These are phyloP conservation scores for Aspergillus bombycis DNA, from an alignment of 2,329 filamentous ascomycete species.

Conservation along the genomic window DNA sequence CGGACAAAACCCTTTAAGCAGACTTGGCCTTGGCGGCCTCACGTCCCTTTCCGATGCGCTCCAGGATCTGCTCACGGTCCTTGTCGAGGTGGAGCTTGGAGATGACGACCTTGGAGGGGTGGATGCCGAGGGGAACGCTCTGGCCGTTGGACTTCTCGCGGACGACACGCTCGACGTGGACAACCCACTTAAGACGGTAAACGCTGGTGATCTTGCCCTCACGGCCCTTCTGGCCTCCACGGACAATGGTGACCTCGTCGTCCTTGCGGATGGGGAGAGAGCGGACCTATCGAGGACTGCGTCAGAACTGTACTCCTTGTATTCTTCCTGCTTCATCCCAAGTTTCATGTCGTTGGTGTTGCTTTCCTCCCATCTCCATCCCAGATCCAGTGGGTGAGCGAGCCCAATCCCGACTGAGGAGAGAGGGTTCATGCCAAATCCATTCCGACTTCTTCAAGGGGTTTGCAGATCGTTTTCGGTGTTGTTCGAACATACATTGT, in stretches of 20 bases:
- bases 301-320: constrained; percentile 9
- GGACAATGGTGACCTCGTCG: constrained; percentile 90
- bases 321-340: neutral
- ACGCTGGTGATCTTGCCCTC: constrained; percentile 98
- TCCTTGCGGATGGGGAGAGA: constrained; percentile 97
- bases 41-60: constrained; percentile 52
- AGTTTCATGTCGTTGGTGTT: constrained; percentile 3
- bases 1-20: constrained; percentile 62
- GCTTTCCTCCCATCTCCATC: neutral
- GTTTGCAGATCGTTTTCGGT: constrained; percentile 9
- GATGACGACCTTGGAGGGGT: constrained; percentile 96
- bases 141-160: constrained; percentile 98
- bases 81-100: constrained; percentile 92
- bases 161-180: constrained; percentile 95
- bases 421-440: constrained; percentile 2
- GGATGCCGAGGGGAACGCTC: constrained; percentile 90
- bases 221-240: constrained; percentile 93
- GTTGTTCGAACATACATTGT: constrained; percentile 73
- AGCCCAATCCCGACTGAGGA: neutral
- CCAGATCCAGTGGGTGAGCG: neutral
- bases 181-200: constrained; percentile 93
- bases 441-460: constrained; percentile 14
- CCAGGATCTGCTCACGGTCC: constrained; percentile 54
- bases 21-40: constrained; percentile 60
- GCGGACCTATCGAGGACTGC: constrained; percentile 67